Evolutionary conservation across 108 stramenopile species (phyloP).

Genomic region (Cylindrotheca fusiformis): DNA sequence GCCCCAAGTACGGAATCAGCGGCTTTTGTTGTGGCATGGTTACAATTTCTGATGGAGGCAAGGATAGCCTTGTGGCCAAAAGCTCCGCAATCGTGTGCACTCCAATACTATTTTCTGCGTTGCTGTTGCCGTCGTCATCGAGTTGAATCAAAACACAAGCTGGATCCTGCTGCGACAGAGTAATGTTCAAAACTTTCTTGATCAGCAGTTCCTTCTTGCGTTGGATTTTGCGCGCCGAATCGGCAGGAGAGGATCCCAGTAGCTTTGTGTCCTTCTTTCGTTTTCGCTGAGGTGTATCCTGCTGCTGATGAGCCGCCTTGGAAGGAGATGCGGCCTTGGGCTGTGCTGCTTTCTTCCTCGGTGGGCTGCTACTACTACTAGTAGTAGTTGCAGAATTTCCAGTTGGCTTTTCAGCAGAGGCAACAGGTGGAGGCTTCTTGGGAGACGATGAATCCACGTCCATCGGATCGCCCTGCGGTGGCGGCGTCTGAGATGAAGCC

Average conservation of each 20-base stretch:
- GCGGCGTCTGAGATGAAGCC: neutral
- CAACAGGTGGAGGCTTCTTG: no score
- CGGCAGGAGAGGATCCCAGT: constrained; percentile 12
- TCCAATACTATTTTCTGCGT: no score
- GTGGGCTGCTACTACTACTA: constrained; percentile 12
- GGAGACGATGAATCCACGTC: no score
- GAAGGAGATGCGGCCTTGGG: constrained; percentile 17
- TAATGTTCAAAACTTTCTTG: constrained; percentile 42
- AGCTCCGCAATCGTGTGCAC: constrained; percentile 64
- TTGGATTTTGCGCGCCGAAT: constrained; percentile 56
- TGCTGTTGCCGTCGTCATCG: constrained; percentile 23
- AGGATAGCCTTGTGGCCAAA: constrained; percentile 56
- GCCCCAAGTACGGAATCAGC: constrained; percentile 55
- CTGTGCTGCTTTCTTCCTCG: neutral
- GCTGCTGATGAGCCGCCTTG: constrained; percentile 1
- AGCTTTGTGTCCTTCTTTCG: constrained; percentile 29
- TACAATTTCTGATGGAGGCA: constrained; percentile 14
- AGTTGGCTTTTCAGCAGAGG: no score
- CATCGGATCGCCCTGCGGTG: neutral
- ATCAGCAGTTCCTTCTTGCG: constrained; percentile 62
- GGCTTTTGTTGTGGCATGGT: constrained; percentile 34
- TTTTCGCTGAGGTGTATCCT: constrained; percentile 28
- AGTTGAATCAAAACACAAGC: constrained; percentile 32
- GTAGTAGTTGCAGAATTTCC: neutral
- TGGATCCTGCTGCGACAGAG: constrained; percentile 18